These are phyloP conservation scores for Rhynchosporium agropyri DNA, from an alignment of 2,329 filamentous ascomycete species.

Conservation along the genomic window DNA sequence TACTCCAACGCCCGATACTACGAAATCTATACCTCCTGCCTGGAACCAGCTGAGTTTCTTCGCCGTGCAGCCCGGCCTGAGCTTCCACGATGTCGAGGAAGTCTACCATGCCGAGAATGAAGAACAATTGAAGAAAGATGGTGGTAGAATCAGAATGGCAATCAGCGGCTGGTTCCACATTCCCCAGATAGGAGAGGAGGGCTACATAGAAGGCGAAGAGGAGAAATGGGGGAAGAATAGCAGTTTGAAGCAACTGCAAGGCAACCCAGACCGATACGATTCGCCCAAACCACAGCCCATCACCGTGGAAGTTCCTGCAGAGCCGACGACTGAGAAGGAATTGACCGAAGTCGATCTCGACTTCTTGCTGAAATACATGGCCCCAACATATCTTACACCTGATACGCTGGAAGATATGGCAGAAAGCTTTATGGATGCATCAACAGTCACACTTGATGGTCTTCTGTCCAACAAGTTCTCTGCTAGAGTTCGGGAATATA, in stretches of 20 bases:
- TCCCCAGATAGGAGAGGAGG: conserved; percentile 90
- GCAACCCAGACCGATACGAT: conserved; percentile 89
- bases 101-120: conserved; percentile 74
- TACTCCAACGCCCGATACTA: conserved; percentile 77
- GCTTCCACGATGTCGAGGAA: conserved; percentile 98
- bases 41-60: conserved; percentile 99
- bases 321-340: conserved; percentile 52
- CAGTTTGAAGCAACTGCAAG: conserved; percentile 88
- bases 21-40: conserved; percentile 84
- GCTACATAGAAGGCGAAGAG: conserved; percentile 84
- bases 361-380: conserved; percentile 87
- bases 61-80: conserved; percentile 96
- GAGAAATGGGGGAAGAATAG: conserved; percentile 87
- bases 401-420: conserved; percentile 84
- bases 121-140: conserved; percentile 66
- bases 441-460: conserved; percentile 77
- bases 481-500: conserved; percentile 67
- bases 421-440: conserved; percentile 79
- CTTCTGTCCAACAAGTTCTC: conserved; percentile 82
- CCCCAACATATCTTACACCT: conserved; percentile 87
- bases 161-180: conserved; percentile 99
- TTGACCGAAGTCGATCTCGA: conserved; percentile 81
- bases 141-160: conserved; percentile 87
- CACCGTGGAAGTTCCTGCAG: conserved; percentile 42
- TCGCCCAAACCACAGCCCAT: conserved; percentile 67